Percentiles rank a stretch among this genome's conserved stretches.
phyloP scores from a whole-genome alignment of 2,329 filamentous ascomycete species.

The Talaromyces atroroseus region DNA sequence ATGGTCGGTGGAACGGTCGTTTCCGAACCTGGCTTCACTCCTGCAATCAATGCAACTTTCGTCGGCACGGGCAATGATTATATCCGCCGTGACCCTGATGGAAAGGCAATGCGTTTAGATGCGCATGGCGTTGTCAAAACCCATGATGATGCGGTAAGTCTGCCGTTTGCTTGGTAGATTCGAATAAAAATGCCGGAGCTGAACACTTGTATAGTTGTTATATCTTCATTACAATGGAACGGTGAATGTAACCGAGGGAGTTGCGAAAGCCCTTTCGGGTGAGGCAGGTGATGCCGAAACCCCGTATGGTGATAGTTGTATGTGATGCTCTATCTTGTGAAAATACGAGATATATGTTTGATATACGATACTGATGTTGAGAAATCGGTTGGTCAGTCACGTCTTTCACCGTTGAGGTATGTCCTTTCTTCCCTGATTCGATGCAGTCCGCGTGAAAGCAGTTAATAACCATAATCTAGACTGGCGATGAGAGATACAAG shows the following conservation, averaged over 20 bases:
- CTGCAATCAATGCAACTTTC: slow-evolving; percentile 33
- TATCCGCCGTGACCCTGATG: slow-evolving; percentile 37
- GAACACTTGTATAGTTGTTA: slow-evolving; percentile 22
- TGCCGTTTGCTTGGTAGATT: not conserved
- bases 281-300: slow-evolving; percentile 29
- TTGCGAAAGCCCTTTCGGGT: slow-evolving; percentile 29
- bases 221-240: slow-evolving; percentile 40
- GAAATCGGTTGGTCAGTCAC: slow-evolving; percentile 23
- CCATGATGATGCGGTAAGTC: slow-evolving; percentile 23
- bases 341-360: not conserved
- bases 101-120: slow-evolving; percentile 35
- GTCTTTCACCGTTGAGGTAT: slow-evolving; percentile 34
- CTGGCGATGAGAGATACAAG: slow-evolving; percentile 39
- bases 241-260: slow-evolving; percentile 29
- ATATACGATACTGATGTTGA: not conserved
- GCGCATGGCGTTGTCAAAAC: slow-evolving; percentile 34
- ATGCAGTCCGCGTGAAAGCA: not conserved
- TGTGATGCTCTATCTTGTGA: slow-evolving; percentile 14
- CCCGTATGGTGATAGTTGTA: slow-evolving; percentile 37
- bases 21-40: slow-evolving; percentile 30
- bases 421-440: not conserved
- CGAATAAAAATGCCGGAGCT: not conserved
- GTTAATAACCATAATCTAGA: slow-evolving; percentile 20
- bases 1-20: slow-evolving; percentile 34
- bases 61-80: slow-evolving; percentile 38